Percentiles rank a stretch among this genome's conserved stretches.
Evolutionary conservation across 2,329 filamentous ascomycete genomes (phyloP).

Genomic region (Aspergillus fumigatiaffinis): DNA sequence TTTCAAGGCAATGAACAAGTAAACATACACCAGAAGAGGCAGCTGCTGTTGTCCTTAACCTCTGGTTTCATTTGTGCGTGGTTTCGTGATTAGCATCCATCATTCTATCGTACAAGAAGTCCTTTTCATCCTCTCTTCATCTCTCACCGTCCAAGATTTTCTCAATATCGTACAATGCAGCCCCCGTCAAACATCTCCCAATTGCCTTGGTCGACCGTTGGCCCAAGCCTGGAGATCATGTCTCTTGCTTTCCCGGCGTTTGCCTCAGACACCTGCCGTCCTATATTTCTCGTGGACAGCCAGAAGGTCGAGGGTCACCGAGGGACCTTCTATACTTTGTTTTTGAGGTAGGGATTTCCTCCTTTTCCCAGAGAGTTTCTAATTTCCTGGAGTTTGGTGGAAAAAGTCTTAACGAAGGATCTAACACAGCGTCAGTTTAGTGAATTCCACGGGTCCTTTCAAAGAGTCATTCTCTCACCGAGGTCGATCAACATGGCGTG

Average conservation of each 20-base stretch:
- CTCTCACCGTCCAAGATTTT: background rate
- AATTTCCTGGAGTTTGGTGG: background rate
- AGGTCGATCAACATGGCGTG: slow-evolving; percentile 26
- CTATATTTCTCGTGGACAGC: background rate
- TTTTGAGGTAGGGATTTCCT: background rate
- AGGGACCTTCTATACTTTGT: background rate
- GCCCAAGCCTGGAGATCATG: background rate
- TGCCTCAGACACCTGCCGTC: background rate
- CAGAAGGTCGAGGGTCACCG: background rate
- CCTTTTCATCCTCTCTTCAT: background rate
- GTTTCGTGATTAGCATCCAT: background rate
- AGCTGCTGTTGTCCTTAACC: background rate
- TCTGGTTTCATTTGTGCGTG: background rate
- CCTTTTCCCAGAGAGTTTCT: background rate
- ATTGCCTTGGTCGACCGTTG: background rate
- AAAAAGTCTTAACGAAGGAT: background rate
- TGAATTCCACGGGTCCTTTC: background rate
- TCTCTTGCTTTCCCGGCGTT: background rate
- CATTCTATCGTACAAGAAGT: background rate
- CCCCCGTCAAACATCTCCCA: background rate
- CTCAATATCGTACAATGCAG: background rate
- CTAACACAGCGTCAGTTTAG: background rate
- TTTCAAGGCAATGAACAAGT: background rate
- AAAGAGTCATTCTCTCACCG: background rate
- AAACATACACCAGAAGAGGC: background rate